Base-by-base conservation (phyloP, 306 rosid species). In the Abrus pulchellus region DNA sequence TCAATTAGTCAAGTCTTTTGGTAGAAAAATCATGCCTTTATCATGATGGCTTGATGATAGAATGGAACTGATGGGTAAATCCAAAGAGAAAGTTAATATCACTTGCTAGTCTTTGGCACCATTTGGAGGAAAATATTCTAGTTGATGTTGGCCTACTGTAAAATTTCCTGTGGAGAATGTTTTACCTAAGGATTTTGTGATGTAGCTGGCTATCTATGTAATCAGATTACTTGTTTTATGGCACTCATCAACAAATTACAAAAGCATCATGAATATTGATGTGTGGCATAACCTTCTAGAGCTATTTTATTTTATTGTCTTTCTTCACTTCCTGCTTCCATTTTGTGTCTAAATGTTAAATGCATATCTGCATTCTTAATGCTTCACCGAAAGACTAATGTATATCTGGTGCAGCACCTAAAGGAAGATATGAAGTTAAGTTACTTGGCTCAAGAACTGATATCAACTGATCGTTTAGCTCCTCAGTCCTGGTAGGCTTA, bases 361-460 rank as follows among this genome's bases (percentile, higher is more conserved):
- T 40, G 44, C 34, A 50, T 67, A 5, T 70, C 54, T 78, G 34
- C 32, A 59, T 63, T 55, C 74, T 48, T 61, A 8, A 38, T 74
- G 74, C 80, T 81, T 86, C 38, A 32, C 81, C 82, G 75, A 76
- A 60, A 34, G 48, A 81, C 72, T 79, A 62, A 66, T 33, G 61
- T 57, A 65, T 59, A 38, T 76, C 63, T 84, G 75, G 65, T 92
- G 92, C 93, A 96, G 99, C 99, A 92, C 91, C 83, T 96, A 82
- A 92, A 93, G 92, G 99, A 96, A 85, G 99, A 96, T 80, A 96
- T 96, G 99, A 96, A 90, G 86, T 85, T 92, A 55, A 93, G 99
- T 86, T 96, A 93, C 89, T 86, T 93, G 78, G 98, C 98, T 62
- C 98, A 92, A 88, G 98, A 93, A 85, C 86, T 96, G 65, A 71